phyloP scores from a whole-genome alignment of 2,329 filamentous ascomycete species.

The Beauveria medogensis region DNA sequence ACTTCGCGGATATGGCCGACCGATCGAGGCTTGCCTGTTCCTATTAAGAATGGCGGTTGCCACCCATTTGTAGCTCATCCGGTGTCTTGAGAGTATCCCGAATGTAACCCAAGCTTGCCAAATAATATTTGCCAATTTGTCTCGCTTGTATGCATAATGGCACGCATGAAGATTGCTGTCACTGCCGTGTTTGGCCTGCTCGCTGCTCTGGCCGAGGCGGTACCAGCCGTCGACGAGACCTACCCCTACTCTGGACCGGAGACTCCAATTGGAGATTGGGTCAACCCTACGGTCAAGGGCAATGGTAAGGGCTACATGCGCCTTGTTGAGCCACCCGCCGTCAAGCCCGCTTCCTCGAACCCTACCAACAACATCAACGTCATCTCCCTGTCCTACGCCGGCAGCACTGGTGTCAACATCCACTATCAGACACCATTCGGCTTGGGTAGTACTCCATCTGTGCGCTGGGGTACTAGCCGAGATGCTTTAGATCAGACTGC shows the following conservation, averaged over 20 bases:
- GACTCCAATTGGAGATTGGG: slow-evolving; percentile 43
- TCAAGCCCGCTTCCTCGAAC: slow-evolving; percentile 32
- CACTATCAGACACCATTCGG: slow-evolving; percentile 48
- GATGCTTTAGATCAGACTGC: slow-evolving; percentile 26
- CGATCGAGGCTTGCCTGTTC: background rate
- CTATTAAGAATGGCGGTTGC: background rate
- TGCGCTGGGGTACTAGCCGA: slow-evolving; percentile 34
- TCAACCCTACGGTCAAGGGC: slow-evolving; percentile 39
- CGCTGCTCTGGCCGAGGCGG: slow-evolving; percentile 8
- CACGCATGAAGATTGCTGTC: background rate
- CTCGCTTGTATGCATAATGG: background rate
- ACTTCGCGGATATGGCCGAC: background rate
- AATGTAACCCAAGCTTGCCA: background rate
- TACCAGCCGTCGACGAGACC: slow-evolving; percentile 28
- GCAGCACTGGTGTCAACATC: slow-evolving; percentile 38
- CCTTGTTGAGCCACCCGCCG: slow-evolving; percentile 40
- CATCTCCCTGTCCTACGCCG: slow-evolving; percentile 39
- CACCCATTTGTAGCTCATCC: background rate
- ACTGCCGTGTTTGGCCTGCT: slow-evolving; percentile 1
- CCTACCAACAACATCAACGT: slow-evolving; percentile 46
- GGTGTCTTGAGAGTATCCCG: background rate
- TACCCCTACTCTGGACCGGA: slow-evolving; percentile 41
- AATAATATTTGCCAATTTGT: background rate
- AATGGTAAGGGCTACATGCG: slow-evolving; percentile 44
- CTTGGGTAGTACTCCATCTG: slow-evolving; percentile 32